phyloP scores from a whole-genome alignment of 163 green algal species.

The Prototheca cutis region DNA sequence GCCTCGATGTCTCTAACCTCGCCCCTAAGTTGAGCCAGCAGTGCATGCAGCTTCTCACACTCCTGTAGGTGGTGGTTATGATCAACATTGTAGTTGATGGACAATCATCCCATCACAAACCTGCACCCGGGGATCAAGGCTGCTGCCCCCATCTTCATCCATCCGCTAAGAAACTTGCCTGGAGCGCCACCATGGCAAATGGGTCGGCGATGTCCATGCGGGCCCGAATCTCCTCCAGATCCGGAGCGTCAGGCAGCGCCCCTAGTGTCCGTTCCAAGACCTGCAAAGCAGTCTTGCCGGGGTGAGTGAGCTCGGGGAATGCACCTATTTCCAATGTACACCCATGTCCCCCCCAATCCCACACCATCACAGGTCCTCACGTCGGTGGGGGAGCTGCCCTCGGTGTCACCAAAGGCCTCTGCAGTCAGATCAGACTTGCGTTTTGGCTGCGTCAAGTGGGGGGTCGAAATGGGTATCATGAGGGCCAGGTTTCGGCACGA shows the following conservation, averaged over 20 bases:
- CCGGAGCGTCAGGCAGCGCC: slow-evolving; percentile 52
- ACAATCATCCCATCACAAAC: too few species aligned
- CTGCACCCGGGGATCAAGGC: too few species aligned
- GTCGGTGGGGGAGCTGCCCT: too few species aligned
- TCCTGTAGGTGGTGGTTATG: slow-evolving; percentile 65
- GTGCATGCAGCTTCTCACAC: slow-evolving; percentile 77
- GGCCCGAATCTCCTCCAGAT: slow-evolving; percentile 81
- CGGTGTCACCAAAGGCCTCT: too few species aligned
- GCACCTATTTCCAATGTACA: neutral
- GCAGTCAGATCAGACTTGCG: too few species aligned
- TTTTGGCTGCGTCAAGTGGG: too few species aligned
- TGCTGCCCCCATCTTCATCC: too few species aligned
- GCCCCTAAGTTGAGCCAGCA: slow-evolving; percentile 71
- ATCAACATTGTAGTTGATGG: too few species aligned
- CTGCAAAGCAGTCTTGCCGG: slow-evolving; percentile 49
- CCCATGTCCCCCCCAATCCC: neutral
- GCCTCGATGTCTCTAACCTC: slow-evolving; percentile 76
- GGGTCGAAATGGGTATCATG: too few species aligned
- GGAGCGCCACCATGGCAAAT: slow-evolving; percentile 85
- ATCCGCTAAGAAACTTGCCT: too few species aligned
- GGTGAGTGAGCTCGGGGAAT: neutral
- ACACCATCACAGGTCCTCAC: too few species aligned
- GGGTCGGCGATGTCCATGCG: slow-evolving; percentile 71
- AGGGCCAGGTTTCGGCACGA: too few species aligned
- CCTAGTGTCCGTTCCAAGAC: slow-evolving; percentile 68